Conservation (phyloP, 164 flowering plant genomes). For the Taxillus chinensis region DNA sequence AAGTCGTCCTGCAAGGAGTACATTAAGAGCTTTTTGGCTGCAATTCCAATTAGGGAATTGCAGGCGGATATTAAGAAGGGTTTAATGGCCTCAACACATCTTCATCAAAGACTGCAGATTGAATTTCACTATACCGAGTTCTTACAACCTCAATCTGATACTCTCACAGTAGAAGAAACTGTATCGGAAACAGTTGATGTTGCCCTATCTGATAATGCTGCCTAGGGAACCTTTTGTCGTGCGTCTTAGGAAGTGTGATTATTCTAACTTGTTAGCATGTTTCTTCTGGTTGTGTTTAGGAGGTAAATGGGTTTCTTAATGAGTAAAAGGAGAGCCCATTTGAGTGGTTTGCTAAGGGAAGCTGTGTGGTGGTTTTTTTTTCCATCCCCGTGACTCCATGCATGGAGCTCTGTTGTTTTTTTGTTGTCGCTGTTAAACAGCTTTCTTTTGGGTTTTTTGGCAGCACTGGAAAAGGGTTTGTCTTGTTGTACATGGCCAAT, state of each 20-base stretch:
- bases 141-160: slow-evolving; percentile 17
- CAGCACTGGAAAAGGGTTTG: neutral
- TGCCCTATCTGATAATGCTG: slow-evolving; percentile 11
- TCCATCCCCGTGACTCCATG: neutral
- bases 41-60: slow-evolving; percentile 92
- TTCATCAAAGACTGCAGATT: slow-evolving; percentile 85
- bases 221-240: slow-evolving; percentile 7
- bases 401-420: neutral
- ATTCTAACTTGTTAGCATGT: slow-evolving; percentile 16
- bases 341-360: slow-evolving; percentile 2
- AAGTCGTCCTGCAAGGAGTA: slow-evolving; percentile 92
- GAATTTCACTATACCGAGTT: slow-evolving; percentile 71
- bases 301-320: slow-evolving; percentile 10
- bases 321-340: slow-evolving; percentile 11
- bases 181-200: slow-evolving; percentile 5
- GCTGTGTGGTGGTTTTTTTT: neutral
- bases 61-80: slow-evolving; percentile 87
- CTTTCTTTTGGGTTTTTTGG: neutral
- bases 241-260: slow-evolving; percentile 29
- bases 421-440: neutral
- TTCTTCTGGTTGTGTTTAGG: slow-evolving; percentile 9
- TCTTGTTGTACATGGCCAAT: neutral
- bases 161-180: slow-evolving; percentile 13
- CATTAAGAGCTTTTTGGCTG: slow-evolving; percentile 86
- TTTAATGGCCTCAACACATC: slow-evolving; percentile 45